A percentile compares a stretch with the other conserved stretches of the same genome.
phyloP scores from a whole-genome alignment of 805 yeast species.

The Yamadazyma kitorensis region DNA sequence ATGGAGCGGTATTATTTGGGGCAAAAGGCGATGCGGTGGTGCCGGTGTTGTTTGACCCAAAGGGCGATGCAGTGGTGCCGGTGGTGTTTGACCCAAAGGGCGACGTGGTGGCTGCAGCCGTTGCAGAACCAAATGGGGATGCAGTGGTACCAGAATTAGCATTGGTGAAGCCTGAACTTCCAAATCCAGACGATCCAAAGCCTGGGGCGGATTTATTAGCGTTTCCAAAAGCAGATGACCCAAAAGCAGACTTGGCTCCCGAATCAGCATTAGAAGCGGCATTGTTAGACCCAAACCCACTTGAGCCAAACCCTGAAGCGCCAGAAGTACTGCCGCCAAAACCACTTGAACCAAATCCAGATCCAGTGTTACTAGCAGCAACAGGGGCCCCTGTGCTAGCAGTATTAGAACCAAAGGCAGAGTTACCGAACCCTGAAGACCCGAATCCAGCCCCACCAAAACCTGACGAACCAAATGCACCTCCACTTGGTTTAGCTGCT shows the following conservation, averaged over 20 bases:
- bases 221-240: not conserved
- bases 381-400: slow-evolving; percentile 10
- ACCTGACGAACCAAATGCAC: slow-evolving; percentile 7
- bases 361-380: slow-evolving; percentile 1
- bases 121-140: slow-evolving; percentile 1
- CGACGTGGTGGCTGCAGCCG: not conserved
- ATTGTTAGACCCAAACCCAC: slow-evolving; percentile 3
- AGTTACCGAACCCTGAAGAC: slow-evolving; percentile 10
- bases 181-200: slow-evolving; percentile 1
- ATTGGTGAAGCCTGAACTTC: not conserved
- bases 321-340: no score
- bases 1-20: not conserved
- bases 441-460: slow-evolving; percentile 15
- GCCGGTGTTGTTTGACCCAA: not conserved
- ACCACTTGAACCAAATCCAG: slow-evolving; percentile 6
- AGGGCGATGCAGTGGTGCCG: not conserved
- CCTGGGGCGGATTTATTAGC: slow-evolving; percentile 3
- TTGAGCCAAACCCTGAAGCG: slow-evolving; percentile 6
- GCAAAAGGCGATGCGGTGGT: not conserved
- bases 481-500: not conserved
- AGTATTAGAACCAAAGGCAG: slow-evolving; percentile 10
- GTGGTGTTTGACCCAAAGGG: not conserved
- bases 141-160: slow-evolving; percentile 1
- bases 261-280: not conserved
- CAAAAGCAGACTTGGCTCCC: not conserved